These are phyloP conservation scores for Cercospora berteroae DNA, from an alignment of 2,329 filamentous ascomycete genomes.

Conservation along the genomic window DNA sequence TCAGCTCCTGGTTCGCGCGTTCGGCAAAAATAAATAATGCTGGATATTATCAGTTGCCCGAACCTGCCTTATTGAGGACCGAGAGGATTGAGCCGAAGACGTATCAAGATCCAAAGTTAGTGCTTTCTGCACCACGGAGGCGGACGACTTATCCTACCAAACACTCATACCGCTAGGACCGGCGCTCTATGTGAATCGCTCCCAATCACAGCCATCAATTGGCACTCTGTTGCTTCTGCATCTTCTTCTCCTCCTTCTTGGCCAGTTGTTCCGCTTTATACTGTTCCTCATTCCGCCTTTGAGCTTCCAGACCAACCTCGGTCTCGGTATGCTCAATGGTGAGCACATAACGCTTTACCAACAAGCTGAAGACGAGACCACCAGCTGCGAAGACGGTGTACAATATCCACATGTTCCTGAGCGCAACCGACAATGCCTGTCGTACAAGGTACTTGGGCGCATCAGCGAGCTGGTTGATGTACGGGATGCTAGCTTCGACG, in stretches of 20 bases:
- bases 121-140: neutral
- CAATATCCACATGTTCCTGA: neutral
- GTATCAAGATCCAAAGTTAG: neutral
- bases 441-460: neutral
- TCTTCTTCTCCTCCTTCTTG: neutral
- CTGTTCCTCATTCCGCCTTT: neutral
- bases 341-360: neutral
- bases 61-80: neutral
- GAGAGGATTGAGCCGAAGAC: neutral
- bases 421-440: neutral
- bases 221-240: neutral
- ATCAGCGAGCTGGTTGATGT: neutral
- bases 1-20: slow-evolving; percentile 5
- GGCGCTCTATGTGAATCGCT: neutral
- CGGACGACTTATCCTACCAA: slow-evolving; percentile 6
- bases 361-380: neutral
- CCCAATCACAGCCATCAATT: neutral
- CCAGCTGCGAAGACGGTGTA: neutral
- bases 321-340: neutral
- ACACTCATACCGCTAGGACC: neutral
- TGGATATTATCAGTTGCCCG: neutral
- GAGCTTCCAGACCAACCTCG: neutral
- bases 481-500: neutral
- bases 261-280: neutral
- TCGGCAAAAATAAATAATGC: neutral